These are phyloP conservation scores for Solanum dulcamara DNA, from an alignment of 257 asterid species.

Conservation along the genomic window DNA sequence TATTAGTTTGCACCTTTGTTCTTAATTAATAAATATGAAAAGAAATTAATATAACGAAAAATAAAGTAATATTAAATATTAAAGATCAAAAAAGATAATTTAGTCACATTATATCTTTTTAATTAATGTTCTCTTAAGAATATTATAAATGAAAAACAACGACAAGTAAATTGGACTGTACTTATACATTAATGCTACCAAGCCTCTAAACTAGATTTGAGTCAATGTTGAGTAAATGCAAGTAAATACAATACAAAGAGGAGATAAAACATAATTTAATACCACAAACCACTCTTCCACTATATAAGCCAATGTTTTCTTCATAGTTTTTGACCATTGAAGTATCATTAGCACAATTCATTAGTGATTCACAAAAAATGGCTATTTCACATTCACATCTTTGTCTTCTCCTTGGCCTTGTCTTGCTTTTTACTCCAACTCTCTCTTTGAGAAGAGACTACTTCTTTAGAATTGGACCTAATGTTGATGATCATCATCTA, in stretches of 20 bases:
- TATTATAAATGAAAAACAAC: background rate
- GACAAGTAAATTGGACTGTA: background rate
- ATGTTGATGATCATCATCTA: background rate
- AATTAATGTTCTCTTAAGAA: background rate
- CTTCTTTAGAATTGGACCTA: background rate
- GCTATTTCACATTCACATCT: background rate
- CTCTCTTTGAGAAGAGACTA: background rate
- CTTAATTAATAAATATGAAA: background rate
- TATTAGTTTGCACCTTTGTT: background rate
- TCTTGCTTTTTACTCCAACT: background rate
- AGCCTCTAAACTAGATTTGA: background rate
- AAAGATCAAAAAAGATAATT: background rate
- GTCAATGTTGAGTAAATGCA: background rate
- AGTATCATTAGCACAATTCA: background rate
- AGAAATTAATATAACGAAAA: background rate
- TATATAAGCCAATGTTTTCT: background rate
- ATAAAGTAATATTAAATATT: background rate
- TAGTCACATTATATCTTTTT: background rate
- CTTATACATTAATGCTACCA: background rate
- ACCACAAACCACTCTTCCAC: background rate
- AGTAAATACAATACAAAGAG: background rate
- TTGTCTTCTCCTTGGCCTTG: background rate
- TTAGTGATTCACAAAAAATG: background rate
- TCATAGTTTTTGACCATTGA: background rate
- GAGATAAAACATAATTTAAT: background rate